phyloP scores from a whole-genome alignment of 1,284 basidiomycete species.

The Bondarzewia mesenterica region DNA sequence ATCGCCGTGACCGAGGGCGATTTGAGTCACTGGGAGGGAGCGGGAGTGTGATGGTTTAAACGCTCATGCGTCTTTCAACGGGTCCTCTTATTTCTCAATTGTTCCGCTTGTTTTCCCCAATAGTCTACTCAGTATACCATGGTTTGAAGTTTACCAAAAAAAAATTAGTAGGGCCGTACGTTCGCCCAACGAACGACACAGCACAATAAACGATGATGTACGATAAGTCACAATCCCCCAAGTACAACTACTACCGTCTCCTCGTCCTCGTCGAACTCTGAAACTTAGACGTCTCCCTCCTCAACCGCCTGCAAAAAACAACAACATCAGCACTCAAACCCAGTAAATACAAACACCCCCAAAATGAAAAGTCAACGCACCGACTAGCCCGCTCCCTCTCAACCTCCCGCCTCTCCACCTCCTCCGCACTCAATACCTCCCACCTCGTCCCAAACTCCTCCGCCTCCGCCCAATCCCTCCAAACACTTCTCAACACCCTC shows the following conservation, averaged over 20 bases:
- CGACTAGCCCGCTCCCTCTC: slow-evolving; percentile 74
- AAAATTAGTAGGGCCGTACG: too few relatives aligned
- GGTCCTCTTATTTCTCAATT: too few relatives aligned
- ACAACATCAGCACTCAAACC: slow-evolving; percentile 7
- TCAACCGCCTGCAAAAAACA: slow-evolving; percentile 41
- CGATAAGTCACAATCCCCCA: too few relatives aligned
- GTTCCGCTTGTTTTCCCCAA: too few relatives aligned
- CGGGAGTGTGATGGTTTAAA: background rate
- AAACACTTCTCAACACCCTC: slow-evolving; percentile 79
- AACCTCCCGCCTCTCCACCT: slow-evolving; percentile 81
- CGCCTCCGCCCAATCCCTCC: slow-evolving; percentile 92
- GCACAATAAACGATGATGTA: too few relatives aligned
- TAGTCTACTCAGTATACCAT: too few relatives aligned
- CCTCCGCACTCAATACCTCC: slow-evolving; percentile 81
- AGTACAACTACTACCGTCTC: slow-evolving; percentile 31
- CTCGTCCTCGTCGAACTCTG: slow-evolving; percentile 44
- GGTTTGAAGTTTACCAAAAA: too few relatives aligned
- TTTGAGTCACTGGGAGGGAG: slow-evolving; percentile 10
- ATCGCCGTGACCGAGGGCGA: background rate
- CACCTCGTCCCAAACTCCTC: slow-evolving; percentile 90
- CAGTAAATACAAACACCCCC: background rate
- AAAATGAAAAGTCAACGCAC: slow-evolving; percentile 17
- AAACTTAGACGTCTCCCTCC: slow-evolving; percentile 71
- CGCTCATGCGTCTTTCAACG: too few relatives aligned
- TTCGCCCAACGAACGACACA: too few relatives aligned